Conservation (phyloP, 495 filamentous ascomycete genomes). For the Neurospora sp. region DNA sequence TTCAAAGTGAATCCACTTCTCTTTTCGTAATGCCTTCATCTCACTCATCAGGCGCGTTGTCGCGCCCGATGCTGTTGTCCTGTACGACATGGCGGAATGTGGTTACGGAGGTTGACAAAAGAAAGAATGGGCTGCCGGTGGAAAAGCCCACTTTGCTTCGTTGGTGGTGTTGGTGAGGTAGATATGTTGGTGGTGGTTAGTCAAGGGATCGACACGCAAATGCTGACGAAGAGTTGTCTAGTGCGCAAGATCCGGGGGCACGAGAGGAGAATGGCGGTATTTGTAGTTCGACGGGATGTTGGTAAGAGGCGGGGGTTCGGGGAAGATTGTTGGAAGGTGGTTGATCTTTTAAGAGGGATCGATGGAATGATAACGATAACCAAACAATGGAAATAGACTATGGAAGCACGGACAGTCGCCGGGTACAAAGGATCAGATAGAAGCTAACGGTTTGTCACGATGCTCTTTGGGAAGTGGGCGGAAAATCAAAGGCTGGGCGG, state of each 20-base stretch:
- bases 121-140: background rate
- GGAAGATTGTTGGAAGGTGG: background rate
- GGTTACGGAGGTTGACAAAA: background rate
- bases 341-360: background rate
- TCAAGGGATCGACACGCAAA: background rate
- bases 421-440: background rate
- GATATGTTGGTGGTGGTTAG: background rate
- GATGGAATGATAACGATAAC: background rate
- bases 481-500: background rate
- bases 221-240: background rate
- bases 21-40: slow-evolving; percentile 69
- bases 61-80: slow-evolving; percentile 33
- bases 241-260: background rate
- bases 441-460: background rate
- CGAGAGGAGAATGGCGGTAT: background rate
- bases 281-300: background rate
- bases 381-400: background rate
- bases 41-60: slow-evolving; percentile 84
- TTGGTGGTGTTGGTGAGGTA: background rate
- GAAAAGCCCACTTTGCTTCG: background rate
- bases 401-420: background rate
- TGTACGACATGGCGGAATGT: slow-evolving; percentile 9
- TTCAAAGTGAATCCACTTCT: slow-evolving; percentile 87
- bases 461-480: background rate
- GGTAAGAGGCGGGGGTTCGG: background rate